Evolutionary conservation across 208 protist species (phyloP).

Genomic region (Crithidia mellificae): DNA sequence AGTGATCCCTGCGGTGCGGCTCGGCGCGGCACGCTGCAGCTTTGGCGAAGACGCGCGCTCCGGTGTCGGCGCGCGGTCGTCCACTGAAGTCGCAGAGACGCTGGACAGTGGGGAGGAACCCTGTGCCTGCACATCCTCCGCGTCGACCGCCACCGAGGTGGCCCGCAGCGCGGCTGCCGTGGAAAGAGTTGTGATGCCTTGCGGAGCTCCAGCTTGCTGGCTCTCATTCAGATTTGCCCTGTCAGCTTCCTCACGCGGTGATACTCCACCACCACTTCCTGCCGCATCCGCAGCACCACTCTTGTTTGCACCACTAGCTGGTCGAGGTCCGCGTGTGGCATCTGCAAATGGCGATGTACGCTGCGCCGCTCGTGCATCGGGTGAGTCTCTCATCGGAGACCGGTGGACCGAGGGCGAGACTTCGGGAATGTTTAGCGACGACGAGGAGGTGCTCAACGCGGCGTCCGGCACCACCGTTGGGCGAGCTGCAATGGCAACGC

Average conservation of each 20-base stretch:
- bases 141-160: not conserved
- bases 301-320: no score
- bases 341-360: no score
- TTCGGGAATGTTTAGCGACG: conserved; percentile 13
- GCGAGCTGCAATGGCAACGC: no score
- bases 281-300: no score
- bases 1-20: no score
- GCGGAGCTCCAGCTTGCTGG: no score
- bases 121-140: no score
- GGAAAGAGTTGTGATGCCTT: not conserved
- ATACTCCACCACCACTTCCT: no score
- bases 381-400: not conserved
- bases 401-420: not conserved
- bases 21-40: not conserved
- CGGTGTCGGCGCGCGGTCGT: conserved; percentile 20
- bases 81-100: conserved; percentile 9
- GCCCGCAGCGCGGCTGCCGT: not conserved
- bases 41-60: not conserved
- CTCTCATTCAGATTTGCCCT: no score
- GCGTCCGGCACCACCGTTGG: no score
- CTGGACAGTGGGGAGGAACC: not conserved
- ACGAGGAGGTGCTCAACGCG: conserved; percentile 2
- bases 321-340: no score
- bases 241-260: no score
- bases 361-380: not conserved